phyloP scores from a whole-genome alignment of 116 monocot genomes.

The Iris pallida region DNA sequence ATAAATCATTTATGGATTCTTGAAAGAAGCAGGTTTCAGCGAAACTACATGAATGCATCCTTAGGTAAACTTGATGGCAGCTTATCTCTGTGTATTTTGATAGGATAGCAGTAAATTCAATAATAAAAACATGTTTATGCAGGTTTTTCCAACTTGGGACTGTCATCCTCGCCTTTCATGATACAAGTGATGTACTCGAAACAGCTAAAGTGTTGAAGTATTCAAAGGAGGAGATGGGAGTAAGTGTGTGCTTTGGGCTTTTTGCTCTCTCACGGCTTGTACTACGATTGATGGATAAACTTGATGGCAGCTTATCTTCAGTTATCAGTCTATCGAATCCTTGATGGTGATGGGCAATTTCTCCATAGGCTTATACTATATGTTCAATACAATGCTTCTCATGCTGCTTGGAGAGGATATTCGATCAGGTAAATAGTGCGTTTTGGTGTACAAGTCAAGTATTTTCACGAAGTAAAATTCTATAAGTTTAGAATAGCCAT shows the following conservation, averaged over 20 bases:
- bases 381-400: conserved; percentile 84
- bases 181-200: conserved; percentile 83
- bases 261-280: conserved; percentile 84
- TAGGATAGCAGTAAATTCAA: too few species aligned
- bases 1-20: too few species aligned
- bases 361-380: conserved; percentile 57
- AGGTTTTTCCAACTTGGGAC: conserved; percentile 89
- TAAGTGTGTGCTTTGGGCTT: conserved; percentile 77
- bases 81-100: not conserved
- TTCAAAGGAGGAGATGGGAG: conserved; percentile 69
- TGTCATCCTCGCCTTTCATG: conserved; percentile 84
- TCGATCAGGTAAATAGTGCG: conserved; percentile 58
- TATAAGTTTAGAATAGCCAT: too few species aligned
- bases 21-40: too few species aligned
- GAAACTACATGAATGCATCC: too few species aligned
- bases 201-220: conserved; percentile 91
- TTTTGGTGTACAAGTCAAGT: too few species aligned
- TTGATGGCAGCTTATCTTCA: too few species aligned
- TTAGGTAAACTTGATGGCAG: not conserved
- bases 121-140: conserved; percentile 16
- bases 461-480: too few species aligned
- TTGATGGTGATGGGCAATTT: conserved; percentile 30
- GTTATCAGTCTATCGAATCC: conserved; percentile 45
- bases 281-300: conserved; percentile 70
- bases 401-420: conserved; percentile 90